Base-by-base conservation (phyloP, 1,284 basidiomycete species). In the Cutaneotrichosporon mucoides region DNA sequence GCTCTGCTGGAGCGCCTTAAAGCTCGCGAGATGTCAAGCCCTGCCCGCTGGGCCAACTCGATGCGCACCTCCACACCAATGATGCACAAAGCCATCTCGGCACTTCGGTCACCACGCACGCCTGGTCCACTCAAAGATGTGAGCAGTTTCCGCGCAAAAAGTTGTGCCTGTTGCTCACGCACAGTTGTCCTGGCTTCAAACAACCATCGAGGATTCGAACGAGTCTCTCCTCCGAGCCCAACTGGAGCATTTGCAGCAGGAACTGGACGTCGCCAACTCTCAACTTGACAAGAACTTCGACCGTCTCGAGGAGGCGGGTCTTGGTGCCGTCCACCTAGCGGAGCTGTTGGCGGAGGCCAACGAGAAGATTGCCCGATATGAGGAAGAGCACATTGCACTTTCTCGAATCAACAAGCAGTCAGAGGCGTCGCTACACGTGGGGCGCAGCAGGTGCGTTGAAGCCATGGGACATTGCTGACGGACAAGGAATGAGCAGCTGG, bases 281-380 rank as follows among this genome's bases (percentile, higher is more conserved):
- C 76, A 79, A 42, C 73, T 82, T 10, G 81, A 82, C 66, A 64
- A 69, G 53, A 81, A 81, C 69, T 77, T 81, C 53, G 70, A 67
- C 33, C 68, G 77, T 40, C 73, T 82, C 12, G 78, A 80, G 56
- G 68, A 70, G 6, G 78, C 80, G 0, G 79, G 79, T 1, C 57
- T 76, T 13, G 71, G 73, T 9, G 73, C 74, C 2, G 62, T 79
- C n/a, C 61, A 67, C 2, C 66, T 82, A n/a, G 75, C 78, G 2
- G 72, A 78, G 13, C 71, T 79, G 59, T 72, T 81, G 0, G 73
- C 79, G 1, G 64, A 63, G 4, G 79, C 79, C 0, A 64, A 72
- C 40, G 68, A 71, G 10, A 63, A 69, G 36, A 76, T 79, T 44
- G 64, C 65, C 0, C 55, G 72, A 37, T 70, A 81, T 6, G 78